A percentile compares a stretch with the other conserved stretches of the same genome.
Conservation (phyloP, 2,329 filamentous ascomycete genomes). For the Fulvia fulva region DNA sequence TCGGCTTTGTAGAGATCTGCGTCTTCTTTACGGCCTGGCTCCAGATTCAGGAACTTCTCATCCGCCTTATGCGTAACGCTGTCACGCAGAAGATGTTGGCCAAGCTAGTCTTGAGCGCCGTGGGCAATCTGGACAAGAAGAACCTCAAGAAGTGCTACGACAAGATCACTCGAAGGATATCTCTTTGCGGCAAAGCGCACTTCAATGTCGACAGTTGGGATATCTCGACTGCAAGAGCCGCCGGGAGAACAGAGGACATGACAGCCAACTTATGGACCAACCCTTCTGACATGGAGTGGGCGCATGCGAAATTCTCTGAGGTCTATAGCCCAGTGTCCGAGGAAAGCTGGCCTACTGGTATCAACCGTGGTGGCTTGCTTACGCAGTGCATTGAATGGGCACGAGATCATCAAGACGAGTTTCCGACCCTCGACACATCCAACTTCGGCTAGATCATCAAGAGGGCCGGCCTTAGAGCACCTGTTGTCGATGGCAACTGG, state of each 20-base stretch:
- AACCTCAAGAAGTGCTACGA: constrained; percentile 64
- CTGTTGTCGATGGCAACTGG: background rate
- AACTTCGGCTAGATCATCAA: constrained; percentile 14
- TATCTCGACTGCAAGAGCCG: background rate
- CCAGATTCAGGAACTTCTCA: constrained; percentile 1
- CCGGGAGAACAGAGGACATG: background rate
- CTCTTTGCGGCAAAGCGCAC: background rate
- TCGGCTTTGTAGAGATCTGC: constrained; percentile 15
- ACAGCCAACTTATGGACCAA: background rate
- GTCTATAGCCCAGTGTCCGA: constrained; percentile 4
- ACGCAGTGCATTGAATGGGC: constrained; percentile 16
- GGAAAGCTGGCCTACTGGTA: constrained; percentile 11
- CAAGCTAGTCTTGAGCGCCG: constrained; percentile 42
- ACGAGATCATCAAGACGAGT: background rate
- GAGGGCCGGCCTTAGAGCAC: background rate
- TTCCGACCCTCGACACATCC: constrained; percentile 8
- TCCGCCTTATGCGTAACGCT: constrained; percentile 41
- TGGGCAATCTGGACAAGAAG: constrained; percentile 54
- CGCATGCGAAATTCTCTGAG: constrained; percentile 4
- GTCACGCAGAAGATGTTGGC: constrained; percentile 53
- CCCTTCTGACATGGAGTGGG: background rate
- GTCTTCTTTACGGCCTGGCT: constrained; percentile 16
- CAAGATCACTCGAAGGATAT: constrained; percentile 63
- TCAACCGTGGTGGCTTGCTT: constrained; percentile 9
- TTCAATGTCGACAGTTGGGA: constrained; percentile 3